These are phyloP conservation scores for Neonectria neomacrospora DNA, from an alignment of 2,329 filamentous ascomycete species.

Conservation along the genomic window DNA sequence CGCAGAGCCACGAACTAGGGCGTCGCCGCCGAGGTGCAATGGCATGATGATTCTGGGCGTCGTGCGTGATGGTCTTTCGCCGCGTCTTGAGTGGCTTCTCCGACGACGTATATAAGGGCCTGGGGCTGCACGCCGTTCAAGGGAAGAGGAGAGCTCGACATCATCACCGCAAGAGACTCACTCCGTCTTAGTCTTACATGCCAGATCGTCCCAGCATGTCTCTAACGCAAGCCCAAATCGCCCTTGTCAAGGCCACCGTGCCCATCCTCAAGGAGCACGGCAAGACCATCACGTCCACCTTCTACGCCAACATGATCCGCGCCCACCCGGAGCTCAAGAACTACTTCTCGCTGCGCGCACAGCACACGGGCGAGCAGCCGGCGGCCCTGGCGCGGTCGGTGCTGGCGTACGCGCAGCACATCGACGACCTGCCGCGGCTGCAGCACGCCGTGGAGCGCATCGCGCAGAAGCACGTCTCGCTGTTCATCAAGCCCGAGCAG, in stretches of 20 bases:
- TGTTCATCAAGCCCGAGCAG: conserved; percentile 75
- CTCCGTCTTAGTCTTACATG: no score
- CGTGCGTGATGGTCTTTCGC: conserved; percentile 39
- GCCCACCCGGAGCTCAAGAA: conserved; percentile 74
- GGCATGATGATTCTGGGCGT: conserved; percentile 25
- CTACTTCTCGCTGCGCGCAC: conserved; percentile 77
- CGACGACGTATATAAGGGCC: conserved; percentile 34
- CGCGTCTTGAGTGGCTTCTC: conserved; percentile 36
- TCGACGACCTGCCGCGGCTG: conserved; percentile 74
- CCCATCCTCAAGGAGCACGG: conserved; percentile 78
- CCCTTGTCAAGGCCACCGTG: conserved; percentile 80
- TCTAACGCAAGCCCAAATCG: conserved; percentile 71
- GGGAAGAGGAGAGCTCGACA: conserved; percentile 17
- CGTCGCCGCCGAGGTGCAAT: conserved; percentile 13
- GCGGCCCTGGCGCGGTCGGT: conserved; percentile 76
- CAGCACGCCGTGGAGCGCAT: conserved; percentile 71
- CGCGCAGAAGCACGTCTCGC: conserved; percentile 78
- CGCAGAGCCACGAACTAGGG: conserved; percentile 12
- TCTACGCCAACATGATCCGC: conserved; percentile 76
- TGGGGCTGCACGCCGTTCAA: neutral
- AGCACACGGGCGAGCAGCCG: conserved; percentile 74
- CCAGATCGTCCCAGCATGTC: conserved; percentile 50
- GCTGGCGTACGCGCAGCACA: conserved; percentile 77
- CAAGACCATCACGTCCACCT: conserved; percentile 73
- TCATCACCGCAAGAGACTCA: conserved; percentile 11